These are phyloP conservation scores for Heterobasidion parviporum DNA, from an alignment of 1,284 basidiomycete genomes.

Conservation along the genomic window DNA sequence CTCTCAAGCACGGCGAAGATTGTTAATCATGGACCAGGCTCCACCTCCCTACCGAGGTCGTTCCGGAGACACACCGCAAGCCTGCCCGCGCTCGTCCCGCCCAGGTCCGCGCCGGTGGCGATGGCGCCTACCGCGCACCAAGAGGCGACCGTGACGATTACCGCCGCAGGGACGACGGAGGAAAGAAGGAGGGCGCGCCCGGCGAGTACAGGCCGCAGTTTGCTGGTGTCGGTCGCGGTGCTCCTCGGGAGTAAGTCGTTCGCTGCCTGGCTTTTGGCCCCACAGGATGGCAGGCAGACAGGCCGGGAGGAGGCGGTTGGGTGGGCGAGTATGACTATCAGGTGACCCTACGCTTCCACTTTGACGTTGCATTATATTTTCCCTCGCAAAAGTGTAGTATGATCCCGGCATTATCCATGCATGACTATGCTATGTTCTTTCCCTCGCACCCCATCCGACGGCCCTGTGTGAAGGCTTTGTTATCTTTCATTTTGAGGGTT, in stretches of 20 bases:
- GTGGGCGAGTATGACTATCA: background rate
- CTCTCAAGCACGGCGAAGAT: background rate
- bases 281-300: background rate
- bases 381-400: background rate
- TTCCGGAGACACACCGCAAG: constrained; percentile 94
- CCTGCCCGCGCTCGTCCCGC: constrained; percentile 75
- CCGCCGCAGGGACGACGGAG: constrained; percentile 23
- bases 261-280: background rate
- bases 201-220: constrained; percentile 81
- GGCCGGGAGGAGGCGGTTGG: no score
- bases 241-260: constrained; percentile 45
- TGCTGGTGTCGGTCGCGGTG: constrained; percentile 83
- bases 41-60: constrained; percentile 89
- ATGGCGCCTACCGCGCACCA: constrained; percentile 80
- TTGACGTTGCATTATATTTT: background rate
- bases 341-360: background rate
- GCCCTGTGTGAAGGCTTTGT: background rate
- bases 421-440: background rate
- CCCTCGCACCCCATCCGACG: background rate
- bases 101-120: constrained; percentile 55
- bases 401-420: background rate
- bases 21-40: constrained; percentile 42
- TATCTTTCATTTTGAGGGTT: no score
- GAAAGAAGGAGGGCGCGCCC: constrained; percentile 76
- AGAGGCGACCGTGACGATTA: constrained; percentile 88